Evolutionary conservation across 2,329 filamentous ascomycete genomes (phyloP).

Genomic region (Ustulina deusta): DNA sequence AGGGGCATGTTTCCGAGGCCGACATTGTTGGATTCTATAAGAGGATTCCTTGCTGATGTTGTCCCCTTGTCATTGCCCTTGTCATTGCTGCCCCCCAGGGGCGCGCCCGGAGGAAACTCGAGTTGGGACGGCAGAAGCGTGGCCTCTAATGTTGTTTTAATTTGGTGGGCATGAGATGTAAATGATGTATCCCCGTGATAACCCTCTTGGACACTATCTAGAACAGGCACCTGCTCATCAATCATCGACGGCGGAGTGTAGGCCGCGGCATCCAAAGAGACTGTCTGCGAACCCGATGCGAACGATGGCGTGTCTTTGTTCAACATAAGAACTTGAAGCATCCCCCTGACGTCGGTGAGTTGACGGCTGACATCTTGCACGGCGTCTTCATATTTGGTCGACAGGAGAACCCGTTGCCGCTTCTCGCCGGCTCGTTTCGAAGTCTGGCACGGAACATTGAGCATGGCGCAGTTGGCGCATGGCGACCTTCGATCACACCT

Average conservation of each 20-base stretch:
- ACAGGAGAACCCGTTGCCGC: slow-evolving; percentile 50
- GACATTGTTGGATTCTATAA: slow-evolving; percentile 27
- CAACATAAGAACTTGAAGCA: slow-evolving; percentile 43
- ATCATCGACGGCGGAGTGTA: slow-evolving; percentile 45
- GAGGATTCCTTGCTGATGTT: background rate
- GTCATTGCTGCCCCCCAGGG: slow-evolving; percentile 15
- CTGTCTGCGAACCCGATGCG: background rate
- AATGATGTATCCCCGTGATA: slow-evolving; percentile 49
- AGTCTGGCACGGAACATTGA: slow-evolving; percentile 46
- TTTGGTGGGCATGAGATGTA: slow-evolving; percentile 44
- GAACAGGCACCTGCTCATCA: slow-evolving; percentile 45
- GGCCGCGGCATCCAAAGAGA: slow-evolving; percentile 20
- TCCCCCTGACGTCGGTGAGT: slow-evolving; percentile 46
- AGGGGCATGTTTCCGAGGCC: slow-evolving; percentile 40
- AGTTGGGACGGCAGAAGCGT: slow-evolving; percentile 42
- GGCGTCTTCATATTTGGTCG: slow-evolving; percentile 49
- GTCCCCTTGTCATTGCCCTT: slow-evolving; percentile 18
- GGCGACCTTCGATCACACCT: slow-evolving; percentile 49
- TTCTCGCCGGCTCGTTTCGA: slow-evolving; percentile 45
- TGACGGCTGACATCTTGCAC: slow-evolving; percentile 48
- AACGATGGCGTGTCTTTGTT: slow-evolving; percentile 29
- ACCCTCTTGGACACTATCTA: slow-evolving; percentile 43
- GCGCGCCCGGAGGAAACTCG: slow-evolving; percentile 25
- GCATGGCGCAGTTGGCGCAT: slow-evolving; percentile 50
- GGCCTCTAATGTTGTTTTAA: slow-evolving; percentile 41